Evolutionary conservation across 192 early-diverging fungal genomes (phyloP).

Genomic region (Globomyces pollinis-pini): DNA sequence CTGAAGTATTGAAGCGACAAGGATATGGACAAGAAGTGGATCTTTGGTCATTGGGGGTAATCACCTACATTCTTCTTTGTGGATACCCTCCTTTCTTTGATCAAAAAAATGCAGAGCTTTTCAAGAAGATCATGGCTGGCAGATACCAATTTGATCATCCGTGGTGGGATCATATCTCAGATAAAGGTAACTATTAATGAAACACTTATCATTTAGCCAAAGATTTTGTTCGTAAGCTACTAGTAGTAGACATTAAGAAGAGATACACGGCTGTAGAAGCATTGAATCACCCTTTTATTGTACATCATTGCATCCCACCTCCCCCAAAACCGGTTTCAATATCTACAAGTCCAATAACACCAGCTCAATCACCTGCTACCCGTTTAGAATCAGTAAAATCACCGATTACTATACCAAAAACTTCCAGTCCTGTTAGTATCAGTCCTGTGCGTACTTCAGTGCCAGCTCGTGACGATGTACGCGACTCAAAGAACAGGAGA

Average conservation of each 20-base stretch:
- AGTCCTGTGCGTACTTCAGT: too few species aligned
- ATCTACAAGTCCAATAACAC: not conserved
- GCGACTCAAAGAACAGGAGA: not conserved
- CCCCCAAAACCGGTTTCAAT: not conserved
- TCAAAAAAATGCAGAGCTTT: slow-evolving; percentile 53
- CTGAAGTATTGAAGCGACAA: slow-evolving; percentile 71
- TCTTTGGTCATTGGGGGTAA: slow-evolving; percentile 91
- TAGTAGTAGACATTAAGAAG: slow-evolving; percentile 50
- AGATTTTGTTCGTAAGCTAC: slow-evolving; percentile 45
- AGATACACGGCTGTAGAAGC: slow-evolving; percentile 40
- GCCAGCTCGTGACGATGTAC: too few species aligned
- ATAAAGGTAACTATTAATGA: too few species aligned
- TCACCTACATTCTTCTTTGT: slow-evolving; percentile 86
- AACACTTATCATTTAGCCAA: too few species aligned
- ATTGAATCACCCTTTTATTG: slow-evolving; percentile 43
- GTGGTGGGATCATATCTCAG: slow-evolving; percentile 71
- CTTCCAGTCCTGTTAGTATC: not conserved
- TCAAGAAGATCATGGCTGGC: slow-evolving; percentile 60
- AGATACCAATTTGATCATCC: slow-evolving; percentile 69
- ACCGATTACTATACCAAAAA: not conserved
- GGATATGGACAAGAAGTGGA: slow-evolving; percentile 72
- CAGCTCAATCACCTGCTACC: not conserved
- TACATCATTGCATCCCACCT: slow-evolving; percentile 15
- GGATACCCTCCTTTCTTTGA: slow-evolving; percentile 81
- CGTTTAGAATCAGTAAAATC: not conserved